Percentiles rank a stretch among this genome's conserved stretches.
phyloP scores from a whole-genome alignment of 2,329 filamentous ascomycete species.

The Penicillium sp. region DNA sequence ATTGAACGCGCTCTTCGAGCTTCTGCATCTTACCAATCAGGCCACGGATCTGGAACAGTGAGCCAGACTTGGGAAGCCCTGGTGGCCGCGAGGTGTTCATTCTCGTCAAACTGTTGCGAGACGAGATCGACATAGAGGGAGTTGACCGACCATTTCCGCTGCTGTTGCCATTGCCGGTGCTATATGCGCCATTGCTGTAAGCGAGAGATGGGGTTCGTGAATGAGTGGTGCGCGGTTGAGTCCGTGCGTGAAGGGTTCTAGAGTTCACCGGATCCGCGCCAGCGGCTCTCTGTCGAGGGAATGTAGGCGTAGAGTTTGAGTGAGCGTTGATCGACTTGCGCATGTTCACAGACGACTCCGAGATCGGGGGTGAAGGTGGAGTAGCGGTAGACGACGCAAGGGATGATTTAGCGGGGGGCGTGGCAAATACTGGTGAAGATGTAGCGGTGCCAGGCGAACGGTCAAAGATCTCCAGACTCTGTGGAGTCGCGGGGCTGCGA shows the following conservation, averaged over 20 bases:
- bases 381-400: conserved; percentile 61
- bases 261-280: conserved; percentile 47
- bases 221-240: conserved; percentile 40
- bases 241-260: conserved; percentile 41
- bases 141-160: conserved; percentile 33
- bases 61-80: conserved; percentile 55
- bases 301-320: conserved; percentile 37
- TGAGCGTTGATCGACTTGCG: conserved; percentile 45
- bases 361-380: conserved; percentile 87
- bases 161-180: not conserved
- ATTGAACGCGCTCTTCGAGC: conserved; percentile 85
- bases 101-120: conserved; percentile 40
- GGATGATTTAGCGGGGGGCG: conserved; percentile 65
- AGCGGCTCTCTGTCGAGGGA: conserved; percentile 36
- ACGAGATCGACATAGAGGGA: conserved; percentile 35
- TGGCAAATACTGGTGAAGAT: conserved; percentile 85
- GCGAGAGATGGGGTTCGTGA: conserved; percentile 53
- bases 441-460: conserved; percentile 68
- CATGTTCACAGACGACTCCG: conserved; percentile 63
- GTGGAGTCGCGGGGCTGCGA: conserved; percentile 44
- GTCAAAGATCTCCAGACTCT: conserved; percentile 62
- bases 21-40: conserved; percentile 96
- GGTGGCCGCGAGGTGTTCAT: conserved; percentile 39
- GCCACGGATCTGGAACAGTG: conserved; percentile 82
- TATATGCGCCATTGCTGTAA: conserved; percentile 27